A percentile compares a stretch with the other conserved stretches of the same genome.
Conservation (phyloP, 2,329 filamentous ascomycete species). For the Colletotrichum camelliae region DNA sequence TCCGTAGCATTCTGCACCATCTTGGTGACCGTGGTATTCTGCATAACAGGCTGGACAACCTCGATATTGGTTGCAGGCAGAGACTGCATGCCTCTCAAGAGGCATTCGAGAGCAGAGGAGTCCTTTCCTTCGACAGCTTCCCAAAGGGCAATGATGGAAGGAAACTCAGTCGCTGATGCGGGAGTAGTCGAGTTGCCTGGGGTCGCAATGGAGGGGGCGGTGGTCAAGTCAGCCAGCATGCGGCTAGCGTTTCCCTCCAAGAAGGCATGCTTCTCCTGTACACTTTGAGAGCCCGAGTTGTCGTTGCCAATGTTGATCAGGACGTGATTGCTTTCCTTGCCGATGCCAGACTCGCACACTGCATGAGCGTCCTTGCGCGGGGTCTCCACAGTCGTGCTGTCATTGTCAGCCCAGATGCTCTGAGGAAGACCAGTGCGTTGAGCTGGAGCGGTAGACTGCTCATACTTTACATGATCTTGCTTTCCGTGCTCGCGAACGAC, state of each 20-base stretch:
- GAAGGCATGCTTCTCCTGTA: background rate
- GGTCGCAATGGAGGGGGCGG: background rate
- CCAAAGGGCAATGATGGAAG: background rate
- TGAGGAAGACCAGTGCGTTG: background rate
- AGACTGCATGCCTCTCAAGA: background rate
- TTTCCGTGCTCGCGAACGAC: background rate
- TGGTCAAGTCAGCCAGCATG: background rate
- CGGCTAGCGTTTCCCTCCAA: background rate
- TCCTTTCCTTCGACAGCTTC: background rate
- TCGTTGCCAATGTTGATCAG: background rate
- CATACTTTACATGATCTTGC: background rate
- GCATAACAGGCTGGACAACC: background rate
- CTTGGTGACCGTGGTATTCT: background rate
- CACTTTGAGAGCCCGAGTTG: background rate
- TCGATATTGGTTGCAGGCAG: background rate
- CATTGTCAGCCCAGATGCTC: background rate
- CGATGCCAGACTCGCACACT: background rate
- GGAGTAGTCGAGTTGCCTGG: background rate
- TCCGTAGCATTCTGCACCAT: background rate
- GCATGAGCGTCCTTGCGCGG: background rate
- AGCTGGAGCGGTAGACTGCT: background rate
- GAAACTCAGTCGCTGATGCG: background rate
- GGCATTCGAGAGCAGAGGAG: background rate
- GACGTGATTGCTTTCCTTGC: background rate
- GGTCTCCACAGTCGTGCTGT: background rate